phyloP scores from a whole-genome alignment of 2,329 filamentous ascomycete genomes.

The Aspergillus ustus region DNA sequence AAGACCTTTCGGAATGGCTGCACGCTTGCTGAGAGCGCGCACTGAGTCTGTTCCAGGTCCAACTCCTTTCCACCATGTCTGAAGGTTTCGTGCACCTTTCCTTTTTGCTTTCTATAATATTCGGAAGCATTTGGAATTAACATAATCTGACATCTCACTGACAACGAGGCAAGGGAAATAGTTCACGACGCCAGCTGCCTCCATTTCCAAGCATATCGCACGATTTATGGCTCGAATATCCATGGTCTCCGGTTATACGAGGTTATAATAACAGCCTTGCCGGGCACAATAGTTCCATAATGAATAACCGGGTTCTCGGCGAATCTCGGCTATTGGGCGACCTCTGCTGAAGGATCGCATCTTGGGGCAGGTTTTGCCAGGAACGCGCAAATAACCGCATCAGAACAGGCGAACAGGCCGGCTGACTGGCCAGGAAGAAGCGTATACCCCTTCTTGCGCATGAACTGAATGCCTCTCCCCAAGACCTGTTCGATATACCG shows the following conservation, averaged over 20 bases:
- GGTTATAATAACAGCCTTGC: conserved; percentile 10
- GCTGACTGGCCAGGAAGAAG: background rate
- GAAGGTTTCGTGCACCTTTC: too few relatives aligned
- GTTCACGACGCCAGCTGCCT: conserved; percentile 11
- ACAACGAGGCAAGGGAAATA: conserved; percentile 7
- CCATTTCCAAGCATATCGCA: conserved; percentile 5
- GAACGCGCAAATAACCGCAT: background rate
- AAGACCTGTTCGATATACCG: background rate
- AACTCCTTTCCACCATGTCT: too few relatives aligned
- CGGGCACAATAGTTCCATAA: conserved; percentile 6
- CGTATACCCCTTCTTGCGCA: background rate
- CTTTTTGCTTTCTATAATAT: too few relatives aligned
- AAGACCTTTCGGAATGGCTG: too few relatives aligned
- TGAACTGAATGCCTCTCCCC: background rate
- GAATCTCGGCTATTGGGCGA: background rate
- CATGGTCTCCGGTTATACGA: background rate
- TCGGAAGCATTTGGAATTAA: too few relatives aligned
- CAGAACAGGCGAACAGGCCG: background rate
- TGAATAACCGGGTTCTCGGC: background rate
- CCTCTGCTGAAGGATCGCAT: background rate
- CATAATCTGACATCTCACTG: conserved; percentile 14
- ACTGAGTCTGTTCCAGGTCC: too few relatives aligned
- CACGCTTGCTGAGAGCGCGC: too few relatives aligned
- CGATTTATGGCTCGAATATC: background rate
- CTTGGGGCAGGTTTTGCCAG: background rate